Evolutionary conservation across 2,329 filamentous ascomycete species (phyloP), one percentile per base, ranked within the genome.

Genomic region (Phialophora macrospora): DNA sequence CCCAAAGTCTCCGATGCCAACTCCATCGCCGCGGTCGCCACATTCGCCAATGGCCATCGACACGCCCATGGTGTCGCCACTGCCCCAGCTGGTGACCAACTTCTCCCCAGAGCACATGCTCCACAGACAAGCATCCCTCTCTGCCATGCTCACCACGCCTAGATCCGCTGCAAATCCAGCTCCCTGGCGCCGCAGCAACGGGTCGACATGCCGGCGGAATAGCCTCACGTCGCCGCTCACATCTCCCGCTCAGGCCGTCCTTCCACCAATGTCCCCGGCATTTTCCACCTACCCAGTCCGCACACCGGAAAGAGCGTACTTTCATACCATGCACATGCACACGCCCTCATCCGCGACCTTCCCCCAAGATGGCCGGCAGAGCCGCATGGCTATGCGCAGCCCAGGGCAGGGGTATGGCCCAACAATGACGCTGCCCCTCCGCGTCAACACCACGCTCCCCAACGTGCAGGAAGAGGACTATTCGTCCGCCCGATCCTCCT

Each of bases 381-480:
- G 66, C 62, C 46, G 68, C 17, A 66, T 68, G 58, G 59, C 61
- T 12, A 65, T 68, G 54, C 60, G 57, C 49, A 66, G 60, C 46
- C 62, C 63, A n/a, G 17, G 14, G 38, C 38, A n/a, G 4, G 48
- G 38, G 17, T 26, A 57, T 30, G 60, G 65, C 20, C 57, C 60
- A 52, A 56, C 64, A 26, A 26, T 70, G 38, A 59, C 63, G 6
- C 62, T 68, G 11, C 68, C 69, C n/a, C 57, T 70, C 28, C 61
- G 69, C 46, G 62, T 68, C 44, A 70, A 67, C 26, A 69, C 68
- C 17, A 62, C 58, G 17, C 41, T 65, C 20, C 28, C 44, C 51
- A 49, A 57, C 30, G 32, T 58, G 51, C 48, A 55, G 59, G 49
- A 55, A 34, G 28, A 55, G n/a, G 34, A 57, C 28, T 22, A 30